Evolutionary conservation across 768 basidiomycete genomes (phyloP).

Genomic region (Pleurotus tuoliensis): DNA sequence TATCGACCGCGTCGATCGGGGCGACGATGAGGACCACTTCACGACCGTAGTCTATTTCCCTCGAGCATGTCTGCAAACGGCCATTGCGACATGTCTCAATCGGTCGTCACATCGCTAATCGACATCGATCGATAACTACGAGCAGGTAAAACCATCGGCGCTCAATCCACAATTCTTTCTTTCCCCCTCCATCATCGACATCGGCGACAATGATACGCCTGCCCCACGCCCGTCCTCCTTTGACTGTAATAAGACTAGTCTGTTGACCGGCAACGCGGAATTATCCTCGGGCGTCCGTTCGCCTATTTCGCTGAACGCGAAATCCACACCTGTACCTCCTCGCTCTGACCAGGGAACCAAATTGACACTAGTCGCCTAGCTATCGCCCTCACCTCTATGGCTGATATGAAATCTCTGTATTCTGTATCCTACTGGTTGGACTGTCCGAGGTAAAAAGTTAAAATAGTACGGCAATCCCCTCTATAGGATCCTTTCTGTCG

Average conservation of each 20-base stretch:
- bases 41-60: background rate
- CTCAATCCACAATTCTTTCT: background rate
- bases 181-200: background rate
- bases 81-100: slow-evolving; percentile 3
- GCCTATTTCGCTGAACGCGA: background rate
- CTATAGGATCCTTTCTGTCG: background rate
- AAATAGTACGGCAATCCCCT: slow-evolving; percentile 2
- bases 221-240: too few species aligned
- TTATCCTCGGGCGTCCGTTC: background rate
- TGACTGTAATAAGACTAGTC: too few species aligned
- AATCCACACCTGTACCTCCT: background rate
- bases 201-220: background rate
- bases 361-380: background rate
- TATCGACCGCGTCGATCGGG: slow-evolving; percentile 3
- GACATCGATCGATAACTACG: slow-evolving; percentile 6
- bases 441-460: slow-evolving; percentile 8
- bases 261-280: too few species aligned
- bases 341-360: background rate
- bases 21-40: background rate
- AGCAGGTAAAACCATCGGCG: background rate
- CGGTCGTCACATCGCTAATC: slow-evolving; percentile 4
- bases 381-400: background rate
- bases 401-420: slow-evolving; percentile 3
- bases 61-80: background rate
- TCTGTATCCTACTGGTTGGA: background rate